Evolutionary conservation across 805 yeast species (phyloP).

Genomic region (Hanseniaspora nectarophila): DNA sequence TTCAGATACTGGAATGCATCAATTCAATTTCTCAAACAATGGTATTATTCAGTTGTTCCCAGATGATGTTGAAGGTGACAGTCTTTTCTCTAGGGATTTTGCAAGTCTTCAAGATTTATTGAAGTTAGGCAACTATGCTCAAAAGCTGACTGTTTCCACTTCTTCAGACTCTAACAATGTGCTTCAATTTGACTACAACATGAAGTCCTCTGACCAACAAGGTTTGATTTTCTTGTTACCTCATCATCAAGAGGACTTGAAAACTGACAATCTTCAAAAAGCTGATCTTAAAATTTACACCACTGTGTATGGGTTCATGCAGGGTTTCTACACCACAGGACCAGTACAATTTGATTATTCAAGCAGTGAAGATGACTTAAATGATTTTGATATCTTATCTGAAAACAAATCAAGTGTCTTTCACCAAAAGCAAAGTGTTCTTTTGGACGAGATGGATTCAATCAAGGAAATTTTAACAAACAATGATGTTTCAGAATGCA

Average conservation of each 20-base stretch:
- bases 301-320: constrained; percentile 39
- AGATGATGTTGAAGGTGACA: background rate
- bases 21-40: background rate
- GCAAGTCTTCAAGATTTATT: background rate
- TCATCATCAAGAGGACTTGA: constrained; percentile 45
- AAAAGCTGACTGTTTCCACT: background rate
- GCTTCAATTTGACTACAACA: constrained; percentile 29
- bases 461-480: constrained; percentile 29
- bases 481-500: constrained; percentile 23
- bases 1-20: background rate
- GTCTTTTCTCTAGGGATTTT: background rate
- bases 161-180: constrained; percentile 30
- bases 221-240: constrained; percentile 53
- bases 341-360: constrained; percentile 36
- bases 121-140: background rate
- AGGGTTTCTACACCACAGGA: constrained; percentile 35
- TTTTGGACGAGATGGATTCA: constrained; percentile 23
- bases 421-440: constrained; percentile 20
- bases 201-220: constrained; percentile 24
- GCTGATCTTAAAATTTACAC: constrained; percentile 32
- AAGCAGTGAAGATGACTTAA: constrained; percentile 36
- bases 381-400: constrained; percentile 17
- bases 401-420: background rate
- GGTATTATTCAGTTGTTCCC: background rate
- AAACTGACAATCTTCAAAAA: constrained; percentile 18